Evolutionary conservation across 2,329 filamentous ascomycete genomes (phyloP), one percentile per base, ranked within the genome.

Genomic region (Aspergillus fumigatus): DNA sequence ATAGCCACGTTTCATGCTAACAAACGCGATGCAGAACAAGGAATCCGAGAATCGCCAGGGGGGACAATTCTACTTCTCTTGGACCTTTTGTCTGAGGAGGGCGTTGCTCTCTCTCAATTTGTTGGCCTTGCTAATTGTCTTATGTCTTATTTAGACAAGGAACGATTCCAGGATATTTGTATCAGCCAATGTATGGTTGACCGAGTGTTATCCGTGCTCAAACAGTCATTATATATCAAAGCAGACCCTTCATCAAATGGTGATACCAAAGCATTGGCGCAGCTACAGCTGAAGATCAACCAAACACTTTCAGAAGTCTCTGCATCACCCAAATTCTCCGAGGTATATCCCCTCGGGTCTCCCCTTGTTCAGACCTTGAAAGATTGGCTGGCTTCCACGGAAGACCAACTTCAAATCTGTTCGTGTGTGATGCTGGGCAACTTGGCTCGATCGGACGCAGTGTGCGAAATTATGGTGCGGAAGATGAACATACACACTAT

Each of bases 391-490:
- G 58, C 60, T 11, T 65, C 67, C 23, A 54, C 62, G 2, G 70
- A 78, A 49, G 72, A 75, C n/a, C 75, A 79, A 49, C 69, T 80
- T 27, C 71, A 77, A 43, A 72, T 78, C 49, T 78, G 77, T 52
- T 72, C 77, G 19, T 79, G 77, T 57, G 66, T 80, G 45, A 75
- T 80, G 59, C 69, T 80, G 14, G 79, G 79, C 7, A 80, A 80
- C 56, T 56, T 79, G 38, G 77, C 77, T 29, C 72, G 76, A 35
- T 76, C 75, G 8, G 75, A 78, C 52, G 71, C 70, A 40, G 67
- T 76, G 27, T 80, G 77, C 52, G 60, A 67, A 53, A 62, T 62
- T 10, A 75, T 80, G 69, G 72, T 78, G 8, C 63, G 64, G 26
- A 63, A 75, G 14, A 59, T 75, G 26, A 62, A 68, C 11, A 67